phyloP scores from a whole-genome alignment of 345 rosid genomes.

The Boechera stricta region DNA sequence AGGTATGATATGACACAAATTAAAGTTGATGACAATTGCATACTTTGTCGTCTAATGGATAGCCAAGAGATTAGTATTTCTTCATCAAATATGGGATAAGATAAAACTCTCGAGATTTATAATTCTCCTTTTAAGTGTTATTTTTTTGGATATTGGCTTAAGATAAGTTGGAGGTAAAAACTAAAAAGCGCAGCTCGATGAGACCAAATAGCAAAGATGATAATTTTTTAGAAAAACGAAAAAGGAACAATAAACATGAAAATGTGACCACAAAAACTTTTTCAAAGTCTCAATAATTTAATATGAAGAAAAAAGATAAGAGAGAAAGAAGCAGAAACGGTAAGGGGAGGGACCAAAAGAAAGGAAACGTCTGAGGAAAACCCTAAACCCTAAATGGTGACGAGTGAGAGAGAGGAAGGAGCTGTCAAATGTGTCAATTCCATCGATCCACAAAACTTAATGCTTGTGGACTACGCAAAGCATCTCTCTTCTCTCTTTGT shows the following conservation, averaged over 20 bases:
- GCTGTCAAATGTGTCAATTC: conserved; percentile 47
- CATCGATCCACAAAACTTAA: conserved; percentile 42
- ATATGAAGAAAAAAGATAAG: neutral
- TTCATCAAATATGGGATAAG: neutral
- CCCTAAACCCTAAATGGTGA: conserved; percentile 45
- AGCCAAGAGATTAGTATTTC: conserved; percentile 5
- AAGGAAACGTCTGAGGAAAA: conserved; percentile 40
- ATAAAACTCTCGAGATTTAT: neutral
- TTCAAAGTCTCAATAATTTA: conserved; percentile 32
- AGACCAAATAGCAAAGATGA: conserved; percentile 31
- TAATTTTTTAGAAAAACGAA: conserved; percentile 28
- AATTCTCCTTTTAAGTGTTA: neutral
- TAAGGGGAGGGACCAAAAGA: conserved; percentile 33
- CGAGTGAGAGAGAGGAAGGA: conserved; percentile 14
- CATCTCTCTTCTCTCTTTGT: conserved; percentile 36
- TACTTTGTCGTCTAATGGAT: neutral
- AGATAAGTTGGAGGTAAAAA: conserved; percentile 25
- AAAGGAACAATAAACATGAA: conserved; percentile 16
- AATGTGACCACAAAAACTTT: neutral
- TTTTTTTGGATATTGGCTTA: conserved; percentile 14
- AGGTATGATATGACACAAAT: conserved; percentile 1
- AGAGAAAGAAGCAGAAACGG: conserved; percentile 2
- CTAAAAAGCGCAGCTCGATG: conserved; percentile 27
- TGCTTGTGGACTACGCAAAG: conserved; percentile 45
- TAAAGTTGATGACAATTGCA: neutral